These are phyloP conservation scores for Yarrowia yakushimensis DNA, from an alignment of 805 yeast genomes.

Conservation along the genomic window DNA sequence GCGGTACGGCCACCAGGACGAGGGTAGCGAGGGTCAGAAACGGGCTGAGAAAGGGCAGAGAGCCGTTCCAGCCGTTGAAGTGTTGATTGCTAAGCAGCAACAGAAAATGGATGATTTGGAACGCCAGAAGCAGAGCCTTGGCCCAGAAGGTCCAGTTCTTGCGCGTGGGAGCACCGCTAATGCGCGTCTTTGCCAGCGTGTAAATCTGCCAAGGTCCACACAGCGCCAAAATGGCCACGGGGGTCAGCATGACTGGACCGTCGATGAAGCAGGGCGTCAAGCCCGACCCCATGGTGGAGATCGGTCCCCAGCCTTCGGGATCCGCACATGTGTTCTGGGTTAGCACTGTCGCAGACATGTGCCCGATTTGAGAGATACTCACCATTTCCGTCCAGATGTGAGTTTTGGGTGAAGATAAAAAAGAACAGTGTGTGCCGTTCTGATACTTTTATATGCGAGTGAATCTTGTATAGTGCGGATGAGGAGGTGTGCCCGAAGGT, in stretches of 20 bases:
- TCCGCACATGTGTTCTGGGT: slow-evolving; percentile 26
- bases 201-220: slow-evolving; percentile 35
- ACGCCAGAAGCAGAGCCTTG: slow-evolving; percentile 29
- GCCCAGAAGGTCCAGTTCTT: slow-evolving; percentile 31
- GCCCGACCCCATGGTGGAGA: slow-evolving; percentile 32
- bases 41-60: slow-evolving; percentile 35
- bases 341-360: not conserved
- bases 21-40: slow-evolving; percentile 44
- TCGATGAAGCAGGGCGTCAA: slow-evolving; percentile 42
- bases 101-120: slow-evolving; percentile 27
- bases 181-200: slow-evolving; percentile 28
- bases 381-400: slow-evolving; percentile 17
- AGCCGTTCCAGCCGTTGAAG: slow-evolving; percentile 26
- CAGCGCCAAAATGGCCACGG: slow-evolving; percentile 35
- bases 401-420: not conserved
- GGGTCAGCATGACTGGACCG: slow-evolving; percentile 37
- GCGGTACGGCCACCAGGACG: slow-evolving; percentile 46
- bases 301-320: slow-evolving; percentile 41
- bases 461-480: not conserved
- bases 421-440: not conserved
- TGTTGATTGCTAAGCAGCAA: slow-evolving; percentile 28
- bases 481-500: not conserved
- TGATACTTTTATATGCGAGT: not conserved
- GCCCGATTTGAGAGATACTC: not conserved
- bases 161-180: slow-evolving; percentile 31